These are phyloP conservation scores for Verticillium albo-atrum DNA, from an alignment of 2,329 filamentous ascomycete species.

Conservation along the genomic window DNA sequence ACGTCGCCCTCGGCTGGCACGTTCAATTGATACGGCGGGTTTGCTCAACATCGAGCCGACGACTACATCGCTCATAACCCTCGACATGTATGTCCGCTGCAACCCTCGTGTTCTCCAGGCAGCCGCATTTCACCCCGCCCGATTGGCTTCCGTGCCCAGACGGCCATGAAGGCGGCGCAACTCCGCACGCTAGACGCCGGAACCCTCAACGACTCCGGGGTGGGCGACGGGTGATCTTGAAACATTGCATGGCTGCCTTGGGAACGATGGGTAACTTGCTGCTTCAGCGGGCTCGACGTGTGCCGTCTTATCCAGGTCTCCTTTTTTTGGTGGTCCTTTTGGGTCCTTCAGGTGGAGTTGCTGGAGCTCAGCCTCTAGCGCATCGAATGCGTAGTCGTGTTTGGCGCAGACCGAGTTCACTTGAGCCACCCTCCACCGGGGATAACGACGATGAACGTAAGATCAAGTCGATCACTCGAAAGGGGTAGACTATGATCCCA, in stretches of 20 bases:
- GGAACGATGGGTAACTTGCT: neutral
- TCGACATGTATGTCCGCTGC: no score
- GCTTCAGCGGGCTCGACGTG: neutral
- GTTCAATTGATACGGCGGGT: neutral
- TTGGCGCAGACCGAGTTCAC: neutral
- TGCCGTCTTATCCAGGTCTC: neutral
- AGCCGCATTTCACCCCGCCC: neutral
- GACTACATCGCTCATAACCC: no score
- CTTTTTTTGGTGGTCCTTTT: neutral
- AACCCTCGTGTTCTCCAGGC: neutral
- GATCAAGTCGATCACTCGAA: neutral
- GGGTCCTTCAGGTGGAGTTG: neutral
- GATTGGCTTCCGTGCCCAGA: neutral
- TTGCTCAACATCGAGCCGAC: neutral
- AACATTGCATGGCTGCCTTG: neutral
- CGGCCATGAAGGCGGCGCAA: neutral
- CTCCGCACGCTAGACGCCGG: neutral
- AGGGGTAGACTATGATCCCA: neutral
- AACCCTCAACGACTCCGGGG: neutral
- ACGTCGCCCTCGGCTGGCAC: neutral
- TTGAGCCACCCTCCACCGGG: neutral
- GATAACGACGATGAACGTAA: neutral
- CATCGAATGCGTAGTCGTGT: neutral
- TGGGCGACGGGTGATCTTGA: neutral
- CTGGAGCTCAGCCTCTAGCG: neutral